Evolutionary conservation across 208 protist genomes (phyloP).

Genomic region (Wallacemonas sp.): DNA sequence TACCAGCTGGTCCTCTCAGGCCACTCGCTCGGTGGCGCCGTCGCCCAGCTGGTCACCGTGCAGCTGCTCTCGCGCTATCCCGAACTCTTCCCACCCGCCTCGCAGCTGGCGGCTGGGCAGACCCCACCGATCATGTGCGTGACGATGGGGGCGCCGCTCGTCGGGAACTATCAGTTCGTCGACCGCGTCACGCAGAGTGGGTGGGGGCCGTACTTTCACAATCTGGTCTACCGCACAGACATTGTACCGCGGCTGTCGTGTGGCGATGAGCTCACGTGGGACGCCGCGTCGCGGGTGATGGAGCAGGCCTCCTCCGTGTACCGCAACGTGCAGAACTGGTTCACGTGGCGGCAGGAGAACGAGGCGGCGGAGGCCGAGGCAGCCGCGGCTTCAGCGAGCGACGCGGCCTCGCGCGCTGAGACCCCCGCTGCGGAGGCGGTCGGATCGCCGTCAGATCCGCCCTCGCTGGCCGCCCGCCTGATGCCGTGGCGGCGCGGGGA

Average conservation of each 20-base stretch:
- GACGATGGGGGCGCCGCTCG: slow-evolving; percentile 67
- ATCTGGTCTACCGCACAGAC: slow-evolving; percentile 72
- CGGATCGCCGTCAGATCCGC: no score
- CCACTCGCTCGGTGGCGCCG: slow-evolving; percentile 76
- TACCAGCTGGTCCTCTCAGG: slow-evolving; percentile 77
- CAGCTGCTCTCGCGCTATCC: slow-evolving; percentile 41
- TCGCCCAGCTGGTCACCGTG: slow-evolving; percentile 66
- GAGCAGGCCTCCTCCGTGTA: slow-evolving; percentile 19
- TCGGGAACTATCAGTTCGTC: slow-evolving; percentile 69
- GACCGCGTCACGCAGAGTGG: slow-evolving; percentile 51
- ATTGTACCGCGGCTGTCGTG: slow-evolving; percentile 73
- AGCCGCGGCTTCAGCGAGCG: no score
- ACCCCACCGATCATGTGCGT: slow-evolving; percentile 52
- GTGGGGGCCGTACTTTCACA: slow-evolving; percentile 64
- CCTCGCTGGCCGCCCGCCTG: no score
- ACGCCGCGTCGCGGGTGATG: slow-evolving; percentile 33
- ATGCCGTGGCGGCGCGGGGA: no score
- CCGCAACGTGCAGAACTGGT: slow-evolving; percentile 36
- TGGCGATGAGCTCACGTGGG: slow-evolving; percentile 47
- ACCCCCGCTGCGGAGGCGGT: no score
- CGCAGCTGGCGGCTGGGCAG: slow-evolving; percentile 11
- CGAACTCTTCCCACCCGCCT: slow-evolving; percentile 16
- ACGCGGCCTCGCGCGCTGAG: no score
- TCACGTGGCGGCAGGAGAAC: slow-evolving; percentile 16
- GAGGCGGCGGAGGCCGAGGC: neutral